phyloP scores from a whole-genome alignment of 495 filamentous ascomycete species.

The Pseudomonodictys pantanalensis region DNA sequence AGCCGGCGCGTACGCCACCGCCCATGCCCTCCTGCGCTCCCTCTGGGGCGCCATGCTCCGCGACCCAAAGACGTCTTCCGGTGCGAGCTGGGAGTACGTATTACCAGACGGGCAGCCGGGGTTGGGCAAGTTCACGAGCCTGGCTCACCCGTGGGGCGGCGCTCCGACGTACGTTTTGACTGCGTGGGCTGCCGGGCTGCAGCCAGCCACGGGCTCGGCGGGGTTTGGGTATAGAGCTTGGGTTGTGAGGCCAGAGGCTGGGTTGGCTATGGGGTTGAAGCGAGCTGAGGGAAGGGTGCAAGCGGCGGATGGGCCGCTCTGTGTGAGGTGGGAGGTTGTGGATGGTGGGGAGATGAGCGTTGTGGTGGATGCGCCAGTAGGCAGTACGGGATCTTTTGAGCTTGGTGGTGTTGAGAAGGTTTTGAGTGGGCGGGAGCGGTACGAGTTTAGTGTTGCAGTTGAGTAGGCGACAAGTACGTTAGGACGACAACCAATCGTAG shows the following conservation, averaged over 20 bases:
- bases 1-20: background rate
- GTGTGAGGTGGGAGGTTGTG: background rate
- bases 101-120: conserved; percentile 39
- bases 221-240: background rate
- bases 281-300: background rate
- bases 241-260: background rate
- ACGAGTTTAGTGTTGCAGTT: background rate
- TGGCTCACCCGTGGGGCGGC: conserved; percentile 44
- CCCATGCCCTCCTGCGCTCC: background rate
- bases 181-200: conserved; percentile 14
- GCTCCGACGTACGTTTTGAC: conserved; percentile 43
- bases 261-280: background rate
- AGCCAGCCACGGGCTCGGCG: background rate
- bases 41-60: background rate
- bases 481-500: no score
- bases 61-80: conserved; percentile 33
- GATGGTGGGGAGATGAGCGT: background rate
- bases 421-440: background rate
- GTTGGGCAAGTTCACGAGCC: conserved; percentile 40
- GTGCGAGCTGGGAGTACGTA: conserved; percentile 45
- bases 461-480: no score
- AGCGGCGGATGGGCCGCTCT: background rate
- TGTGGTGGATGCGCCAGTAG: background rate
- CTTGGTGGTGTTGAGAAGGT: background rate
- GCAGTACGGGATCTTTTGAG: background rate